Evolutionary conservation across 2,329 filamentous ascomycete genomes (phyloP), one percentile per base, ranked within the genome.

Genomic region (Aspergillus brasiliensis): DNA sequence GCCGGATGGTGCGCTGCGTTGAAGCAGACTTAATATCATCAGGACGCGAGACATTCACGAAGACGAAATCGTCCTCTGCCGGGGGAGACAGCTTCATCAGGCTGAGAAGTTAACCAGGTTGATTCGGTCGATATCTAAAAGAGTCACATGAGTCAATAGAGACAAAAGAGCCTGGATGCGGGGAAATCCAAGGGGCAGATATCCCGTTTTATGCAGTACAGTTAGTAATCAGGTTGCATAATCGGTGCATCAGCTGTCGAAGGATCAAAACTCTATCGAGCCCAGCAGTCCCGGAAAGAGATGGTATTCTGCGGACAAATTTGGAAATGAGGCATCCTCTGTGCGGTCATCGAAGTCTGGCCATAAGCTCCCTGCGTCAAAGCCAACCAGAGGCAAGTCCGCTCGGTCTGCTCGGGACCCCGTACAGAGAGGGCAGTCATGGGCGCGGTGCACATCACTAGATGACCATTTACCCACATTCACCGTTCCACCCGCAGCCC

Each of bases 1-100:
- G 52, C n/a, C 52, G 52, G 52, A 55, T 55, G 38, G 52, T 46
- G 25, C 52, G 52, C n/a, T 55, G 52, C 3, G 52, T 55, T n/a
- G 52, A 42, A 2, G 38, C 52, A 11, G 38, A 8, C 11, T 46
- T 55, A n/a, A 55, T 37, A 8, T 55, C 52, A 28, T 55, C n/a
- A 5, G 52, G 52, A 4, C n/a, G 52, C 15, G 52, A 42, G 27
- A 55, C 21, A 27, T 55, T 55, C 2, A 55, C 52, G n/a, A 55
- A 55, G n/a, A 55, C 52, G 7, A 46, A 21, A n/a, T 15, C n/a
- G 15, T 49, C 42, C 21, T 57, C 31, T 31, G 40, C 31, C 8
- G 28, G 10, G n/a, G 5, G 15, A 19, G 25, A 17, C 2, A n/a
- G n/a, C 21, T 38, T 17, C 51, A 52, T 51, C 7, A 11, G 8